These are phyloP conservation scores for Stagonosporopsis chrysanthemi DNA, from an alignment of 2,329 filamentous ascomycete genomes.

Conservation along the genomic window DNA sequence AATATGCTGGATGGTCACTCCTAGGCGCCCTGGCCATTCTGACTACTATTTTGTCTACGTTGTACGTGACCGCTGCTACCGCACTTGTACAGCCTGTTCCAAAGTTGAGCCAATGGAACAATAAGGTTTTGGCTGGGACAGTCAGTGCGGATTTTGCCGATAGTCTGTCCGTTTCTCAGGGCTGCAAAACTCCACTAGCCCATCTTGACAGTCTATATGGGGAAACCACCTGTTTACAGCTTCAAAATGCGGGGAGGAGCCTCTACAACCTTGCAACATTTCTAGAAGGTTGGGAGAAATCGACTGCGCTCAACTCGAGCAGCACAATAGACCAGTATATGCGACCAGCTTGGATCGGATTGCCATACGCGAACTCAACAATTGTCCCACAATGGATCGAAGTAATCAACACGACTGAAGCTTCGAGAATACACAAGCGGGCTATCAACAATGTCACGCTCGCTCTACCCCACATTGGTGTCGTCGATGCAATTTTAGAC, in stretches of 20 bases:
- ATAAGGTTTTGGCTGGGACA: constrained; percentile 60
- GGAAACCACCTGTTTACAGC: constrained; percentile 68
- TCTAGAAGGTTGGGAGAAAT: constrained; percentile 62
- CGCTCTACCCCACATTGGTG: constrained; percentile 76
- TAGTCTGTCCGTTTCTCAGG: constrained; percentile 59
- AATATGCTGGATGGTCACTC: constrained; percentile 68
- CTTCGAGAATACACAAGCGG: constrained; percentile 60
- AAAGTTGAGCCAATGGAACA: constrained; percentile 62
- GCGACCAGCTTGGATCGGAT: constrained; percentile 67
- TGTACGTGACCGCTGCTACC: constrained; percentile 80
- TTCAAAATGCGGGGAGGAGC: constrained; percentile 72
- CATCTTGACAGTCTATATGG: constrained; percentile 39
- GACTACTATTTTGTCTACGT: constrained; percentile 70
- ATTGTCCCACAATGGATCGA: constrained; percentile 74
- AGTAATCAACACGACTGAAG: constrained; percentile 61
- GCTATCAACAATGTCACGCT: constrained; percentile 79
- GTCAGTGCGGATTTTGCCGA: constrained; percentile 72
- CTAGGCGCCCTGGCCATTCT: constrained; percentile 70
- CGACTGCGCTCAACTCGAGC: no score
- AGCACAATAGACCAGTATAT: constrained; percentile 54
- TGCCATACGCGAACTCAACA: constrained; percentile 76
- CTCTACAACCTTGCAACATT: constrained; percentile 75
- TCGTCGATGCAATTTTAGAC: constrained; percentile 70
- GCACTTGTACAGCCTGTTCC: constrained; percentile 78
- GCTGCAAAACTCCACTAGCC: constrained; percentile 69